Evolutionary conservation across 352 stramenopile genomes (phyloP).

Genomic region (Phytophthora niederhauseri): DNA sequence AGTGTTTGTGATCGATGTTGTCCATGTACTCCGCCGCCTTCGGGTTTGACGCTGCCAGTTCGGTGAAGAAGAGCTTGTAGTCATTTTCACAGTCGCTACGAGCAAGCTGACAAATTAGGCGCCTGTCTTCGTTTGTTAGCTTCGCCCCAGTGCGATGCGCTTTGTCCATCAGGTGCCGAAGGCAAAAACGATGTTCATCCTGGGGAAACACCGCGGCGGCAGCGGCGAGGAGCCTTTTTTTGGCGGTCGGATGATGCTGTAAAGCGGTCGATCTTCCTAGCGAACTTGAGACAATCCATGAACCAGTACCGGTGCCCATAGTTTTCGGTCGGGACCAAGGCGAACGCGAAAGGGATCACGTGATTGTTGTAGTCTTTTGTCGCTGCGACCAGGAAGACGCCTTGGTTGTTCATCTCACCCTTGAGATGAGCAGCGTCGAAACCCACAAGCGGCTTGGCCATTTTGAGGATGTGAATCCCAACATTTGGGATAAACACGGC

Average conservation of each 20-base stretch:
- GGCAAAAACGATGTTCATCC: slow-evolving; percentile 7
- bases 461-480: no score
- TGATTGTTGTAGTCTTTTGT: slow-evolving; percentile 36
- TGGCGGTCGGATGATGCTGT: slow-evolving; percentile 5
- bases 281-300: slow-evolving; percentile 2
- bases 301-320: slow-evolving; percentile 37
- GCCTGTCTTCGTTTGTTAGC: slow-evolving; percentile 1
- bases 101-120: slow-evolving; percentile 1
- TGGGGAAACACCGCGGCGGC: background rate
- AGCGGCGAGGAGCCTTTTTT: slow-evolving; percentile 3
- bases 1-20: slow-evolving; percentile 16
- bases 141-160: background rate
- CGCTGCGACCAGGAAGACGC: slow-evolving; percentile 26
- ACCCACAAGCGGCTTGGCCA: background rate
- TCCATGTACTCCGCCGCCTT: slow-evolving; percentile 11
- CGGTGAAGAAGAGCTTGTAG: slow-evolving; percentile 3
- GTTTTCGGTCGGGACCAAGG: slow-evolving; percentile 22
- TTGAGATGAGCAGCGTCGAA: background rate
- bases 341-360: slow-evolving; percentile 27
- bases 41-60: background rate
- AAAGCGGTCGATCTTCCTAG: background rate
- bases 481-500: background rate
- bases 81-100: slow-evolving; percentile 11
- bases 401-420: slow-evolving; percentile 22
- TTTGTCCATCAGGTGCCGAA: slow-evolving; percentile 16